phyloP scores from a whole-genome alignment of 2,329 filamentous ascomycete species.

The Lojkania enalia region DNA sequence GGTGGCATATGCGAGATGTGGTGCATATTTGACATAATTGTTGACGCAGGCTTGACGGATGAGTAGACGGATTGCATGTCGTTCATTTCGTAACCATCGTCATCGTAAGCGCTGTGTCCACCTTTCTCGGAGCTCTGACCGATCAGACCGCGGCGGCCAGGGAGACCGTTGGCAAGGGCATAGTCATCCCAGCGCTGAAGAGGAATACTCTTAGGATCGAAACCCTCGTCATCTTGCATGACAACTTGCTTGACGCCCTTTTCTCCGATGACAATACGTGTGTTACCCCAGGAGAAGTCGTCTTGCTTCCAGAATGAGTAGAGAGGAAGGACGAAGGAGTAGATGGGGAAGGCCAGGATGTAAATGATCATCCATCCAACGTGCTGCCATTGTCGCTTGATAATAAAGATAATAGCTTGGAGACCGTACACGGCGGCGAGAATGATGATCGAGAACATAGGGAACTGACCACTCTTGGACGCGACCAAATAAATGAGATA shows the following conservation, averaged over 20 bases:
- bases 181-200: conserved; percentile 98
- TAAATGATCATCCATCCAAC: conserved; percentile 99
- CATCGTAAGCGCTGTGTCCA: conserved; percentile 65
- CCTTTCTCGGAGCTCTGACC: conserved; percentile 60
- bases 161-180: conserved; percentile 80
- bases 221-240: conserved; percentile 77
- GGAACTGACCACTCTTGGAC: conserved; percentile 72
- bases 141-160: conserved; percentile 77
- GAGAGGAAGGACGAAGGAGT: conserved; percentile 84
- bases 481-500: conserved; percentile 85
- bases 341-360: conserved; percentile 91
- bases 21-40: conserved; percentile 82
- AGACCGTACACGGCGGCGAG: conserved; percentile 91
- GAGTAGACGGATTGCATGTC: conserved; percentile 98
- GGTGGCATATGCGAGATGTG: conserved; percentile 78
- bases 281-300: conserved; percentile 98
- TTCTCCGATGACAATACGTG: conserved; percentile 93
- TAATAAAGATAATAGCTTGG: conserved; percentile 92
- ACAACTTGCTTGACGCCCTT: conserved; percentile 89
- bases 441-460: conserved; percentile 84
- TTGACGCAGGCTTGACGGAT: conserved; percentile 82
- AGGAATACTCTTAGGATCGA: conserved; percentile 90
- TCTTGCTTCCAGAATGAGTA: conserved; percentile 99
- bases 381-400: conserved; percentile 98
- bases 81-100: conserved; percentile 90